phyloP scores from a whole-genome alignment of 768 basidiomycete species.

The Austroboletus festivus region DNA sequence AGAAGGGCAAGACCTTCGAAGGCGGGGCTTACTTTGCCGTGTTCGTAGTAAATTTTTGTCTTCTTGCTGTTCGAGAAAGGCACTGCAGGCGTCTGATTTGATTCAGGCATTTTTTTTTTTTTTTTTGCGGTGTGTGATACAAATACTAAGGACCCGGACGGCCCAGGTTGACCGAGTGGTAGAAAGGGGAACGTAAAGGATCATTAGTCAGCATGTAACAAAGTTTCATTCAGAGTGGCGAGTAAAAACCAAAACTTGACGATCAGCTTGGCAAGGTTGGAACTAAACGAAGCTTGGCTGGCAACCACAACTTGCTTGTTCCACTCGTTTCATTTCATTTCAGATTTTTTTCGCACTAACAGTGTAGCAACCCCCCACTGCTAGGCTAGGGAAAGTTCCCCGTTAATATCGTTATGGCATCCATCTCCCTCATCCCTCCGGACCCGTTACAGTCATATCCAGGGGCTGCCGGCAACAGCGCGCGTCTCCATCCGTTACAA shows the following conservation, averaged over 20 bases:
- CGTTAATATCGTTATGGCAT: slow-evolving; percentile 33
- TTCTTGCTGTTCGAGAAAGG: slow-evolving; percentile 26
- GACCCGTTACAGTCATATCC: slow-evolving; percentile 35
- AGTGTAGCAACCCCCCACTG: slow-evolving; percentile 8
- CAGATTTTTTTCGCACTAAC: no score
- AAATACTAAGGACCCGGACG: no score
- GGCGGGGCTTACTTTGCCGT: slow-evolving; percentile 30
- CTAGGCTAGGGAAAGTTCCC: slow-evolving; percentile 24
- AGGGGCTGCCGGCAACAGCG: slow-evolving; percentile 25
- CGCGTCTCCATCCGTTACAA: slow-evolving; percentile 12
- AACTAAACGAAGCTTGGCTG: slow-evolving; percentile 17
- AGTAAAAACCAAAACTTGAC: no score
- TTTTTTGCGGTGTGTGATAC: no score
- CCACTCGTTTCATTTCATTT: slow-evolving; percentile 12
- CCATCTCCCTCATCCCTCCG: slow-evolving; percentile 13
- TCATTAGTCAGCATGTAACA: slow-evolving; percentile 26
- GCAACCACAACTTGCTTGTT: not conserved
- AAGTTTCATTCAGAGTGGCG: slow-evolving; percentile 13
- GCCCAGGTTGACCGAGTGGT: no score
- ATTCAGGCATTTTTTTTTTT: no score
- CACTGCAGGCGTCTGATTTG: slow-evolving; percentile 20
- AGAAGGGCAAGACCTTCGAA: slow-evolving; percentile 11
- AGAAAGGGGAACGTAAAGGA: no score
- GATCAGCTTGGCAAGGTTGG: slow-evolving; percentile 20
- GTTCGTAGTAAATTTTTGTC: slow-evolving; percentile 29